phyloP scores from a whole-genome alignment of 345 rosid genomes.

The Arabis alpina region DNA sequence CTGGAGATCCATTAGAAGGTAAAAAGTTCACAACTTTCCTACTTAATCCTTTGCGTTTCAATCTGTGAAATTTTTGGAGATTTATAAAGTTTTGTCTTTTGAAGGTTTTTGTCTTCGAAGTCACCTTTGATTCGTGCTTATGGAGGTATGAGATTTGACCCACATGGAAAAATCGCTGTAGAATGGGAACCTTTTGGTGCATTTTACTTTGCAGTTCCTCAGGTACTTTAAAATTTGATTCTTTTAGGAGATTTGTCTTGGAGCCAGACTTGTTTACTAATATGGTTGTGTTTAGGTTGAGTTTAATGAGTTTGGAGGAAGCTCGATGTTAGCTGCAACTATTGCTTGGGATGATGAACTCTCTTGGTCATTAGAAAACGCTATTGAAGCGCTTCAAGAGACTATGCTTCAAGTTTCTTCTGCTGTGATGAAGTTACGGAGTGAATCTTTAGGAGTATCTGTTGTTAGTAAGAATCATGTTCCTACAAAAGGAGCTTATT shows the following conservation, averaged over 20 bases:
- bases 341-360: conserved; percentile 79
- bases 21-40: neutral
- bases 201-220: conserved; percentile 86
- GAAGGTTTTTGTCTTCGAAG: conserved; percentile 69
- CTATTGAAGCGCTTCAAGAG: conserved; percentile 59
- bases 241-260: neutral
- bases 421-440: conserved; percentile 45
- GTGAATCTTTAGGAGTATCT: conserved; percentile 55
- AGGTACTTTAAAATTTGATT: conserved; percentile 50
- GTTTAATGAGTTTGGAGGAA: conserved; percentile 79
- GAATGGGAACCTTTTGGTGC: conserved; percentile 95
- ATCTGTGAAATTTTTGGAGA: neutral
- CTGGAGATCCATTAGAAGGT: conserved; percentile 91
- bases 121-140: conserved; percentile 92
- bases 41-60: neutral
- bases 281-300: conserved; percentile 62
- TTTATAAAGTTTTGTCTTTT: neutral
- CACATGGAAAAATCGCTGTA: conserved; percentile 60
- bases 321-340: conserved; percentile 87
- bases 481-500: conserved; percentile 67
- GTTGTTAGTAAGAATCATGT: conserved; percentile 65
- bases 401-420: conserved; percentile 70
- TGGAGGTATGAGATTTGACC: conserved; percentile 90
- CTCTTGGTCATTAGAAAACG: conserved; percentile 67
- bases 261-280: conserved; percentile 8